These are phyloP conservation scores for Ascoidea asiatica DNA, from an alignment of 805 yeast species.

Conservation along the genomic window DNA sequence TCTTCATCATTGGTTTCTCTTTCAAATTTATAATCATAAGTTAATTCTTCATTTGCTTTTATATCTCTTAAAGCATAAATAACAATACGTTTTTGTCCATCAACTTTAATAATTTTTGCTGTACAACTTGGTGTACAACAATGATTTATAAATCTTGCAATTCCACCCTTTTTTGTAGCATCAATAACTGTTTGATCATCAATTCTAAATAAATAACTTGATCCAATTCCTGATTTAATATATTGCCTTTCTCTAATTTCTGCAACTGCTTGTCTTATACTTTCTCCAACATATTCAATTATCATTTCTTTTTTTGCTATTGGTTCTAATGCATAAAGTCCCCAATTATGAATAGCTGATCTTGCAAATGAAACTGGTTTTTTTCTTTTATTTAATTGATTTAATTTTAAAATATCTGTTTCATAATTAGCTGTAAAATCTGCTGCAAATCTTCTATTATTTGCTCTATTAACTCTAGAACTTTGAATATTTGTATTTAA, in stretches of 20 bases:
- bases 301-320: slow-evolving; percentile 96
- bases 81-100: slow-evolving; percentile 86
- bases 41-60: slow-evolving; percentile 78
- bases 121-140: slow-evolving; percentile 97
- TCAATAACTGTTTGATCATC: slow-evolving; percentile 93
- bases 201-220: slow-evolving; percentile 82
- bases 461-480: slow-evolving; percentile 77
- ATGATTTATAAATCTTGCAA: slow-evolving; percentile 93
- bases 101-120: slow-evolving; percentile 91
- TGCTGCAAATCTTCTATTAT: slow-evolving; percentile 78
- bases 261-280: slow-evolving; percentile 86
- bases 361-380: slow-evolving; percentile 95
- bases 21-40: slow-evolving; percentile 93
- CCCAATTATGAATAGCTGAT: slow-evolving; percentile 98
- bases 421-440: slow-evolving; percentile 74
- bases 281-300: slow-evolving; percentile 94
- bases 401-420: slow-evolving; percentile 68
- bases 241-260: slow-evolving; percentile 84
- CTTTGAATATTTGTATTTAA: slow-evolving; percentile 31
- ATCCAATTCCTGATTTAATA: slow-evolving; percentile 84
- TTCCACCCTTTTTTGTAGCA: slow-evolving; percentile 95
- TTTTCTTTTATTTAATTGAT: slow-evolving; percentile 77
- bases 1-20: slow-evolving; percentile 81
- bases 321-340: slow-evolving; percentile 88
- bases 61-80: slow-evolving; percentile 87